phyloP scores from a whole-genome alignment of 768 basidiomycete genomes.

The Podaxis pistillaris region DNA sequence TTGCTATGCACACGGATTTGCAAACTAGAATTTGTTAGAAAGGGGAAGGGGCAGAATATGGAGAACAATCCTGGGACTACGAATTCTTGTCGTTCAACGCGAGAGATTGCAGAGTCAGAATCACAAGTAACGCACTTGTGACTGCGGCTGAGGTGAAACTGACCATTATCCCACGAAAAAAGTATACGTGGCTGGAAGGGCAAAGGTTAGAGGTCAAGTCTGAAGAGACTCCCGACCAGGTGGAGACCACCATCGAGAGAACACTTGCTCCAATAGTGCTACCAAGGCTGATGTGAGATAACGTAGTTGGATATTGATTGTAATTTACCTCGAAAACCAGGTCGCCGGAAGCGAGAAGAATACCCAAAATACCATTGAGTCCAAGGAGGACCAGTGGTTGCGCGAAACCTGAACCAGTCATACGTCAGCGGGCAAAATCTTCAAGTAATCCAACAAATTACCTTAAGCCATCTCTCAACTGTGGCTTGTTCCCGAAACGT shows the following conservation, averaged over 20 bases:
- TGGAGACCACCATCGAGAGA: background rate
- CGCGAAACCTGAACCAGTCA: background rate
- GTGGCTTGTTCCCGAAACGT: background rate
- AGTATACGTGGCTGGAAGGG: background rate
- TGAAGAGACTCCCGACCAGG: background rate
- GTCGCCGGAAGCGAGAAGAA: background rate
- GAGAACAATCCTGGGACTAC: too few relatives aligned
- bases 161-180: background rate
- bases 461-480: background rate
- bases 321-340: background rate
- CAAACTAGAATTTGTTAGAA: too few relatives aligned
- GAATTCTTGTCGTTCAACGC: too few relatives aligned
- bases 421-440: background rate
- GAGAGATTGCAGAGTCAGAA: too few relatives aligned
- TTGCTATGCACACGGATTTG: too few relatives aligned
- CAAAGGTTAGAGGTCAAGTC: background rate
- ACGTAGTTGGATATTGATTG: too few relatives aligned
- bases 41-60: too few relatives aligned
- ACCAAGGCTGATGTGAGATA: background rate
- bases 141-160: too few relatives aligned
- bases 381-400: background rate
- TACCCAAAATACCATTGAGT: background rate
- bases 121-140: too few relatives aligned
- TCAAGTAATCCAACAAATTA: background rate
- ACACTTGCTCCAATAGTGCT: background rate